A percentile compares a stretch with the other conserved stretches of the same genome.
phyloP scores from a whole-genome alignment of 2,329 filamentous ascomycete genomes.

The Colletotrichum paranaense region DNA sequence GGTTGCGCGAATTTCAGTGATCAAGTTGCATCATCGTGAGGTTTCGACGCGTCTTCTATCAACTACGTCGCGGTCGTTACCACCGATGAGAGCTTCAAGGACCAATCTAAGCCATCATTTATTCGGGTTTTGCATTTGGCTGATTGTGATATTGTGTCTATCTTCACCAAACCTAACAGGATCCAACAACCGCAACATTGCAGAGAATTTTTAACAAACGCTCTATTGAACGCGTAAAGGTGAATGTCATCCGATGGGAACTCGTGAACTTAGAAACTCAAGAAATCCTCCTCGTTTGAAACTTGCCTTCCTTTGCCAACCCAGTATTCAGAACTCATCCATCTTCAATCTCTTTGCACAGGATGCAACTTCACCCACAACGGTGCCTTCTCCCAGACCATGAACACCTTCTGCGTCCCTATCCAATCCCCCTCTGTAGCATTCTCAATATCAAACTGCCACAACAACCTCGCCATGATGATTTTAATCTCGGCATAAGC shows the following conservation, averaged over 20 bases:
- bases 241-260: too few species aligned
- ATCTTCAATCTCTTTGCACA: neutral
- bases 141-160: too few species aligned
- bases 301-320: too few species aligned
- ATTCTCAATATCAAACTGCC: constrained; percentile 56
- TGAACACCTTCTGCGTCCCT: constrained; percentile 15
- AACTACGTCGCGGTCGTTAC: neutral
- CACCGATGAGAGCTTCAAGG: neutral
- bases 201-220: too few species aligned
- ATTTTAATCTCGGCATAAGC: constrained; percentile 61
- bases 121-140: too few species aligned
- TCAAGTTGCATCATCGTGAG: neutral
- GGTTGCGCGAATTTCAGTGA: neutral
- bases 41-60: neutral
- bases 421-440: constrained; percentile 51
- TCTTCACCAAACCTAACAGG: too few species aligned
- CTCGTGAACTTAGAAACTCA: neutral
- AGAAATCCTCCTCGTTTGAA: neutral
- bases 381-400: constrained; percentile 13
- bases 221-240: too few species aligned
- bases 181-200: too few species aligned
- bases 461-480: constrained; percentile 56
- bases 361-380: constrained; percentile 10
- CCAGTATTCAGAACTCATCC: too few species aligned
- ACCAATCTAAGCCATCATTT: neutral